Base-by-base conservation (phyloP, 768 basidiomycete species). In the Cystobasidium tubakii region DNA sequence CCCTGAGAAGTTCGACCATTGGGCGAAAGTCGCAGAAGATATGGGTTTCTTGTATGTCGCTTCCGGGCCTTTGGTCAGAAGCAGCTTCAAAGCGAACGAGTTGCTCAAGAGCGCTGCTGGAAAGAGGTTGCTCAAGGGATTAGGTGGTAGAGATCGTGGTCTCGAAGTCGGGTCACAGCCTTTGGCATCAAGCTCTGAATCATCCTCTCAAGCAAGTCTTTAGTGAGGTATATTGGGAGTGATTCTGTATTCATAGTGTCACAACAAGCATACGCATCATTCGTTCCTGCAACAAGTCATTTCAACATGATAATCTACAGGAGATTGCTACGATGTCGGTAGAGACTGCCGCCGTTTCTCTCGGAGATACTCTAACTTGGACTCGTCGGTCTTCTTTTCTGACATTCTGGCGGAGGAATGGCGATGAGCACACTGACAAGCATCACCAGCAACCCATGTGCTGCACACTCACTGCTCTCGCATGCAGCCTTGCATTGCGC, bases 41-140 rank as follows among this genome's bases (percentile, higher is more conserved):
- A 88, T 96, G 85, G 93, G 95, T 46, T 99, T 99, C 85, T 80
- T 97, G 55, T 99, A 99, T 78, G 95, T 97, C 42, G 96, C 96
- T 10, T 92, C 90, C 81, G 96, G 96, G 0, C 96, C 96, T 15
- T 83, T 99, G 23, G 95, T 99, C 55, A 85, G 96, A 73, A 95
- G 92, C 79, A 93, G 91, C 80, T 99, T 98, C 81, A 98, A 98
- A 89, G 94, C 91, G 77, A 77, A 85, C 78, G 66, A 74, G 55
- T 44, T 79, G n/a, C 60, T 79, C 50, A 77, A 77, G 74, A 60
- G 53, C 29, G 31, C 70, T 19, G 57, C 62, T 25, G 75, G 75
- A 27, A 62, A 75, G 63, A 23, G 64, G 31, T 64, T 75, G 17
- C 27, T 75, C 1, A 65, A 75, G 34, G 75, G 75, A 23, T 42